Evolutionary conservation across 2,329 filamentous ascomycete genomes (phyloP), one percentile per base, ranked within the genome.

Genomic region (Botrytis porri): DNA sequence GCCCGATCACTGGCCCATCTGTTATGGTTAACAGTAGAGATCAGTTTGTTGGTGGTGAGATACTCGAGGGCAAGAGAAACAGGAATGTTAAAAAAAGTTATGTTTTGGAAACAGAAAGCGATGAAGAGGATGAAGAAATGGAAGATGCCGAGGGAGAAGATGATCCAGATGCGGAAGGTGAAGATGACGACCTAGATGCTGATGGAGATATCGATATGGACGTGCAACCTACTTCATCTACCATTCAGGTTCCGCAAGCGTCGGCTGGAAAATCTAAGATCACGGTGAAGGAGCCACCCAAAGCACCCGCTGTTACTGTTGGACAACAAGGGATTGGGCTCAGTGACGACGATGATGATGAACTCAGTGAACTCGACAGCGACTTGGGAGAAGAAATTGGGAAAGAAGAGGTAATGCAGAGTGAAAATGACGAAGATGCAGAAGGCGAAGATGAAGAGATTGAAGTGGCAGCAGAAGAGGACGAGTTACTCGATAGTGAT

Each of bases 361-460:
- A 81, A 48, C 74, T 81, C 71, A 81, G 79, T 70, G 80, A 80
- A 29, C 73, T 81, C 25, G 80, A 80, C 48, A 79, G 80, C 37
- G 77, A 79, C 37, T 32, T 79, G 61, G 82, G 80, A 14, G 85
- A 86, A 45, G 86, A 86, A 37, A 83, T 84, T 61, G 85, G 85
- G 32, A 83, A 84, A 41, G 86, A 87, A 62, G 86, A 87, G 65
- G 85, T 86, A 25, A 78, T 78, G 74, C 77, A 78, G 66, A 77
- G 75, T 66, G 82, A 81, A 14, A 81, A 84, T 61, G 77, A 81
- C 45, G 82, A 82, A 71, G 80, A 82, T 74, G 78, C 85, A 57
- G 82, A 83, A 25, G 85, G 86, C 37, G 86, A 87, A 54, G 84
- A 85, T 65, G 84, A 85, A 70, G 84, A 83, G 43, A 81, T 82